phyloP scores from a whole-genome alignment of 495 filamentous ascomycete genomes.

The Penicillium psychrofluorescens region DNA sequence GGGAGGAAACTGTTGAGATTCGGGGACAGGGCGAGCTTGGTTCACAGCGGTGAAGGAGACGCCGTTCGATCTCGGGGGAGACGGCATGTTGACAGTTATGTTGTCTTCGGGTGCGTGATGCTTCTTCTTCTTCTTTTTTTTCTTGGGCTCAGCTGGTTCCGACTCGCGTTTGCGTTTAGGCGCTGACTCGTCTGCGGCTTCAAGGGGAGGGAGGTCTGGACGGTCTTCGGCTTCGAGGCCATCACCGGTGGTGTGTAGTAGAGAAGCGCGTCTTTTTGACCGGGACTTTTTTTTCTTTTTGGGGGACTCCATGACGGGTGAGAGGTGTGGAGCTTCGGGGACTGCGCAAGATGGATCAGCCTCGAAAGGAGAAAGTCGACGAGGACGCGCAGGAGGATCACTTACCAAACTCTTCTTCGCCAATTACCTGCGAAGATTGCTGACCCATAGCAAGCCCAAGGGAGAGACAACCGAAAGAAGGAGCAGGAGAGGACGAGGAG shows the following conservation, averaged over 20 bases:
- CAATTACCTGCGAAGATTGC: neutral
- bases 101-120: slow-evolving; percentile 1
- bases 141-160: slow-evolving; percentile 1
- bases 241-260: too few species aligned
- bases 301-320: neutral
- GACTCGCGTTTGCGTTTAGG: slow-evolving; percentile 16
- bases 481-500: neutral
- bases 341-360: neutral
- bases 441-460: neutral
- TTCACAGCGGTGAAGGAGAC: too few species aligned
- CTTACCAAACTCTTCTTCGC: neutral
- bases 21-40: too few species aligned
- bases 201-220: neutral
- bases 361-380: slow-evolving; percentile 1
- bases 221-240: too few species aligned
- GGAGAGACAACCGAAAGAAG: neutral
- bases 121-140: slow-evolving; percentile 12
- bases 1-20: too few species aligned
- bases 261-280: too few species aligned
- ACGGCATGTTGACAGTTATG: neutral
- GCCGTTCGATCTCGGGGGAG: too few species aligned
- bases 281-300: slow-evolving; percentile 10
- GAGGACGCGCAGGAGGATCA: neutral
- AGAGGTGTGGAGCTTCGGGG: slow-evolving; percentile 2
- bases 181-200: neutral